phyloP scores from a whole-genome alignment of 202 grass and related monocot genomes.

The Thinopyrum obtusiflorum region DNA sequence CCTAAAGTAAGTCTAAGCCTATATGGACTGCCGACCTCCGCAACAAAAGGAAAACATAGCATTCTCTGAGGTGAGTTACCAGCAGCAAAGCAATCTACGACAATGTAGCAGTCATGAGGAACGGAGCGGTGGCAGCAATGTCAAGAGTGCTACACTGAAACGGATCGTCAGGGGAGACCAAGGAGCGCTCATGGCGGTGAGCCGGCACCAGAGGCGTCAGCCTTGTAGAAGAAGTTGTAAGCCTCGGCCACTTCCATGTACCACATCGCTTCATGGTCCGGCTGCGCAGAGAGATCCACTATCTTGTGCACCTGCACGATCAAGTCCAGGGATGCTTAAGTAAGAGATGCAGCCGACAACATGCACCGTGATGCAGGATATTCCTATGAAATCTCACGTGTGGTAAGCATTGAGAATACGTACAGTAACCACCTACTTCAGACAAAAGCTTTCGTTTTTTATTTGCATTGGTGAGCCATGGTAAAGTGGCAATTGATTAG shows the following conservation, averaged over 20 bases:
- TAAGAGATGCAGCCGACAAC: neutral
- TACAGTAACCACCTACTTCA: neutral
- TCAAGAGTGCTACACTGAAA: neutral
- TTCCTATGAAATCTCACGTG: neutral
- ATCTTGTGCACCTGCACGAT: conserved; percentile 79
- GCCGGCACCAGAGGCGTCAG: neutral
- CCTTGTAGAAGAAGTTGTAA: conserved; percentile 59
- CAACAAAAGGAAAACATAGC: too few relatives aligned
- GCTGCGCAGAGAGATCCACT: conserved; percentile 65
- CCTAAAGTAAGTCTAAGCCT: too few relatives aligned
- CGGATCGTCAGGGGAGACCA: neutral
- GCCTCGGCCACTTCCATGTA: conserved; percentile 84
- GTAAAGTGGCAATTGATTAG: neutral
- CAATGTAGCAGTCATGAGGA: neutral
- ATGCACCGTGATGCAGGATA: neutral
- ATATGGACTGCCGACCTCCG: too few relatives aligned
- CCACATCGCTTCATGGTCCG: conserved; percentile 81
- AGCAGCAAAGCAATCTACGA: neutral
- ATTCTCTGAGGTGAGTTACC: too few relatives aligned
- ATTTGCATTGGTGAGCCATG: neutral
- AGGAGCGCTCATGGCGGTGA: neutral
- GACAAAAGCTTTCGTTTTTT: neutral
- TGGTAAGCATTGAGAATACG: neutral
- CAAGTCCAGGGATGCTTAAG: neutral
- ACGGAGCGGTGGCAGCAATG: neutral